Evolutionary conservation across 73 alveolate genomes (phyloP).

Genomic region (Breviolum minutum): DNA sequence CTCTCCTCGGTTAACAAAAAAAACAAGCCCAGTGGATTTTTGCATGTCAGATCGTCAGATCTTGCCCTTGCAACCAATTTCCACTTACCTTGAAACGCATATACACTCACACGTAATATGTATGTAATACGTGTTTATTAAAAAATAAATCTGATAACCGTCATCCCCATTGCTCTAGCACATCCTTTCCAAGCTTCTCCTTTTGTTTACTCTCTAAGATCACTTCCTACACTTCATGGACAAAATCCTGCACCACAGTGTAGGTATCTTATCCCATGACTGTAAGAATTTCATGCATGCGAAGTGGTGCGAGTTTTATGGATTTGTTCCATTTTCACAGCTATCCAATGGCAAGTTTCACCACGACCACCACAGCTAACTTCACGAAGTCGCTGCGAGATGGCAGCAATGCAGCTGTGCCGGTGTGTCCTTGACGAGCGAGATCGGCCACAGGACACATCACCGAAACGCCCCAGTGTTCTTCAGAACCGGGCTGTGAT

Average conservation of each 20-base stretch:
- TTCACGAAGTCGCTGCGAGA: conserved; percentile 11
- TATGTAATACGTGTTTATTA: too few relatives aligned
- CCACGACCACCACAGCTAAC: conserved; percentile 61
- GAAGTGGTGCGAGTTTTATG: too few relatives aligned
- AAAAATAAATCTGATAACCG: too few relatives aligned
- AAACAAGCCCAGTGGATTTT: too few relatives aligned
- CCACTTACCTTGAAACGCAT: neutral
- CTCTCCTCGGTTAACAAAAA: conserved; percentile 23
- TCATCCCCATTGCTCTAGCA: too few relatives aligned
- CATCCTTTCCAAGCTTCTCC: neutral
- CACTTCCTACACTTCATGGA: too few relatives aligned
- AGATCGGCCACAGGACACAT: conserved; percentile 72
- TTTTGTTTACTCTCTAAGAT: neutral
- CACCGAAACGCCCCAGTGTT: conserved; percentile 63
- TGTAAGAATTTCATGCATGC: too few relatives aligned
- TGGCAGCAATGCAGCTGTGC: neutral
- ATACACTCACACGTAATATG: neutral
- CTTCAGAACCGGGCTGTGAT: conserved; percentile 27
- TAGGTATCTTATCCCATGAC: too few relatives aligned
- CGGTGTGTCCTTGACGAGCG: neutral
- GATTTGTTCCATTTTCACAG: too few relatives aligned
- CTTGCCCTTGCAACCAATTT: neutral
- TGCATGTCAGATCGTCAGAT: too few relatives aligned
- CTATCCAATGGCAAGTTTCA: neutral
- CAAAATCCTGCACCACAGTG: too few relatives aligned